Percentiles rank a stretch among this genome's conserved stretches.
These are phyloP conservation scores for Hypoxylon crocopeplum DNA, from an alignment of 495 filamentous ascomycete genomes.

Conservation along the genomic window DNA sequence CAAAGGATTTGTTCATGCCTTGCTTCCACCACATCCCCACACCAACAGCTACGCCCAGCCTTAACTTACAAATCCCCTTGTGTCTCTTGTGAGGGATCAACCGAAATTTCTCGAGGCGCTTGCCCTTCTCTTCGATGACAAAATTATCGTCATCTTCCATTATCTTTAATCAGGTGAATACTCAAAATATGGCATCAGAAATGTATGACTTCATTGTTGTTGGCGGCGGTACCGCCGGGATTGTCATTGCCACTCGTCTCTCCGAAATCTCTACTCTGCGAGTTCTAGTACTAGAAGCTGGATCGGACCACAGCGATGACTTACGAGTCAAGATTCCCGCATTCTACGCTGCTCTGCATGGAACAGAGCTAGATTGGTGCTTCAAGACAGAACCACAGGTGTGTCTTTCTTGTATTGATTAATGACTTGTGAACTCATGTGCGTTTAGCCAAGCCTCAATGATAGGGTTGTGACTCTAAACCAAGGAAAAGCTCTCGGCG, in stretches of 20 bases:
- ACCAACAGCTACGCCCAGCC: no score
- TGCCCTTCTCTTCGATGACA: no score
- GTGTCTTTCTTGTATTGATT: not conserved
- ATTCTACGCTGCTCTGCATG: not conserved
- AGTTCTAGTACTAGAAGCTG: slow-evolving; percentile 14
- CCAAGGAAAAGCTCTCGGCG: slow-evolving; percentile 64
- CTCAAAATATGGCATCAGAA: slow-evolving; percentile 3
- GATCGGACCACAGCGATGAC: slow-evolving; percentile 1
- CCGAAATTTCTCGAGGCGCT: no score
- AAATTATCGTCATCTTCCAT: no score
- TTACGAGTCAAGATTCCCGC: slow-evolving; percentile 2
- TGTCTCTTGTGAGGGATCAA: no score
- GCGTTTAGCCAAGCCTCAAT: slow-evolving; percentile 42
- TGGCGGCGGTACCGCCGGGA: slow-evolving; percentile 9
- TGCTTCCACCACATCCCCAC: no score
- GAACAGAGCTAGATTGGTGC: slow-evolving; percentile 2
- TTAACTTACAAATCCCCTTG: no score
- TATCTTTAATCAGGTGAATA: no score
- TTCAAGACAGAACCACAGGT: slow-evolving; percentile 5
- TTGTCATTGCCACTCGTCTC: slow-evolving; percentile 7
- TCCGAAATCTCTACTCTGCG: slow-evolving; percentile 3
- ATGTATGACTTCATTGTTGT: slow-evolving; percentile 8
- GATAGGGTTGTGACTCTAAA: slow-evolving; percentile 50
- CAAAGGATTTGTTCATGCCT: no score
- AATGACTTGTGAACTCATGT: not conserved